These are phyloP conservation scores for Acacia crassicarpa DNA, from an alignment of 306 rosid species.

Conservation along the genomic window DNA sequence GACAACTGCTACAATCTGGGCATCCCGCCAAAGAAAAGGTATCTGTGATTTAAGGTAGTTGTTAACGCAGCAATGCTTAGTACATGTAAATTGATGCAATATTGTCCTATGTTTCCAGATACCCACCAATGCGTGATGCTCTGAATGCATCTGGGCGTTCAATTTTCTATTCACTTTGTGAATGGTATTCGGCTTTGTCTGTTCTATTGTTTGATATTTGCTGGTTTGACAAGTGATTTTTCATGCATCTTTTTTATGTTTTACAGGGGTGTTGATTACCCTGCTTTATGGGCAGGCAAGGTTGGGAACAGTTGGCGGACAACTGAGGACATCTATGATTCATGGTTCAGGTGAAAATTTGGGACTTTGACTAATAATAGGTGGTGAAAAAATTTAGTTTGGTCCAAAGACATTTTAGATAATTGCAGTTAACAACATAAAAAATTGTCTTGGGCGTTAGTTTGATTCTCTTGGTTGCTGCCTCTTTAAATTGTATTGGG, in stretches of 20 bases:
- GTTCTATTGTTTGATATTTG: constrained; percentile 22
- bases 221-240: constrained; percentile 17
- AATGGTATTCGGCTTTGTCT: constrained; percentile 61
- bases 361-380: constrained; percentile 20
- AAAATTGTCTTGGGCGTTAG: not conserved
- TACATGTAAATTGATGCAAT: constrained; percentile 35
- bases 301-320: constrained; percentile 99
- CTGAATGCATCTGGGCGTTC: constrained; percentile 62
- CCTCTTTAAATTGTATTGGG: not conserved
- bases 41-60: constrained; percentile 29
- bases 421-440: constrained; percentile 3
- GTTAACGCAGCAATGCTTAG: constrained; percentile 4
- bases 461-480: constrained; percentile 15
- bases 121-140: constrained; percentile 97
- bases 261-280: constrained; percentile 86
- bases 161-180: constrained; percentile 84
- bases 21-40: constrained; percentile 78
- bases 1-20: constrained; percentile 93
- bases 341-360: constrained; percentile 88
- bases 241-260: constrained; percentile 18
- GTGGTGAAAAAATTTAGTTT: constrained; percentile 5
- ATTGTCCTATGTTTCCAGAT: constrained; percentile 56
- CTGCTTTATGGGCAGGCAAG: constrained; percentile 92
- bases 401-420: constrained; percentile 2
- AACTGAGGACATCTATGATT: constrained; percentile 82